These are phyloP conservation scores for Avena eriantha DNA, from an alignment of 176 grass and related monocot genomes.

Conservation along the genomic window DNA sequence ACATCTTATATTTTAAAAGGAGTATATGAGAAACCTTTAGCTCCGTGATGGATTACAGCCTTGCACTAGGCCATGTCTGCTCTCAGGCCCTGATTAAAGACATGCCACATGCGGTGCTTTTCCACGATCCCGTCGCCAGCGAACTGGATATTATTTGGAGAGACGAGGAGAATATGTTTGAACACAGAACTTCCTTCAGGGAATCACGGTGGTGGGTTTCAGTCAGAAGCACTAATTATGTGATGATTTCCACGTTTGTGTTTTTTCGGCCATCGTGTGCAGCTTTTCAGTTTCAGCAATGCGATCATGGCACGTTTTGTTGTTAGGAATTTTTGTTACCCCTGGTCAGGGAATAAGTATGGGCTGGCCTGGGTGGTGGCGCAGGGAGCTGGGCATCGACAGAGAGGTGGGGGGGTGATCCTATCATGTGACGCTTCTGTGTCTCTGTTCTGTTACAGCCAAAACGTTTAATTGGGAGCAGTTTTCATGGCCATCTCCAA, in stretches of 20 bases:
- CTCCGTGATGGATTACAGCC: conserved; percentile 13
- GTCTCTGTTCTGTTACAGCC: conserved; percentile 10
- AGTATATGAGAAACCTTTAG: background rate
- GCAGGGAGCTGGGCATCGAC: background rate
- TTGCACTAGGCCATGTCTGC: conserved; percentile 23
- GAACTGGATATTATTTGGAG: conserved; percentile 5
- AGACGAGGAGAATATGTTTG: background rate
- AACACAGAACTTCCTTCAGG: background rate
- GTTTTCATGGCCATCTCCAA: background rate
- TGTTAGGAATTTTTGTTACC: background rate
- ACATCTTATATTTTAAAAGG: too few species aligned
- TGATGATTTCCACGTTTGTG: background rate
- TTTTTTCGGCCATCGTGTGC: background rate
- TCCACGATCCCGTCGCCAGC: conserved; percentile 3
- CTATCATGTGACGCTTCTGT: conserved; percentile 14
- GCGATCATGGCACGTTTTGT: background rate
- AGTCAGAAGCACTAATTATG: conserved; percentile 2
- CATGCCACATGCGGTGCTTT: conserved; percentile 7
- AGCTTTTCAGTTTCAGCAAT: background rate
- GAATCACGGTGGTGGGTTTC: background rate
- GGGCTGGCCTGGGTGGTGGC: conserved; percentile 12
- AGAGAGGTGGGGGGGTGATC: background rate
- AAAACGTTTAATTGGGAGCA: background rate
- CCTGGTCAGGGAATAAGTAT: conserved; percentile 25
- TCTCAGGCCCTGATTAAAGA: conserved; percentile 28